These are phyloP conservation scores for Meyerozyma sp. DNA, from an alignment of 1,139 yeast species.

Conservation along the genomic window DNA sequence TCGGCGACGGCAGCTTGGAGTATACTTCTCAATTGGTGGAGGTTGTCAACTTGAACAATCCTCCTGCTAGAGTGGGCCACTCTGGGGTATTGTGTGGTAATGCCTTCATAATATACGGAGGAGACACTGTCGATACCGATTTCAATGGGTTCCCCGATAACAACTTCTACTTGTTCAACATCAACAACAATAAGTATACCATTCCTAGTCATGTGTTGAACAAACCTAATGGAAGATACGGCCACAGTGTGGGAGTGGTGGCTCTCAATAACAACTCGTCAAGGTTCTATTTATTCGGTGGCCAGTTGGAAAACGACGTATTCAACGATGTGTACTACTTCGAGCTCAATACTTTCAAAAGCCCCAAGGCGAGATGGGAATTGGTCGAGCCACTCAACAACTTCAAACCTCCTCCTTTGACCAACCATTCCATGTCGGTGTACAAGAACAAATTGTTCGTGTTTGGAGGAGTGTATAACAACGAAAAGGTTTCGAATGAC, in stretches of 20 bases:
- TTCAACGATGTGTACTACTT: constrained; percentile 83
- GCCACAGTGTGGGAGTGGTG: constrained; percentile 70
- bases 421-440: constrained; percentile 87
- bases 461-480: constrained; percentile 90
- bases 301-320: constrained; percentile 85
- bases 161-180: constrained; percentile 81
- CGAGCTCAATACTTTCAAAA: constrained; percentile 83
- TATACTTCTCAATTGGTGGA: constrained; percentile 63
- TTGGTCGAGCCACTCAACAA: constrained; percentile 50
- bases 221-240: constrained; percentile 90
- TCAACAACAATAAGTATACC: constrained; percentile 87
- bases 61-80: constrained; percentile 97
- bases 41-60: constrained; percentile 48
- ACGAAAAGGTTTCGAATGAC: constrained; percentile 68
- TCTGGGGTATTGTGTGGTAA: constrained; percentile 90
- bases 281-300: constrained; percentile 84
- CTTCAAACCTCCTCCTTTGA: constrained; percentile 80
- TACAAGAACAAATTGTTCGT: constrained; percentile 75
- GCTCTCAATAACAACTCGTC: constrained; percentile 64
- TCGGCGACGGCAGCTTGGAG: constrained; percentile 13
- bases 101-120: constrained; percentile 93
- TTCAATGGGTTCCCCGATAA: constrained; percentile 81
- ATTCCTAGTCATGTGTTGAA: constrained; percentile 77
- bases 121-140: constrained; percentile 88
- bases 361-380: constrained; percentile 83